phyloP scores from a whole-genome alignment of 805 yeast genomes.

The Cyberlindnera xylosilytica region DNA sequence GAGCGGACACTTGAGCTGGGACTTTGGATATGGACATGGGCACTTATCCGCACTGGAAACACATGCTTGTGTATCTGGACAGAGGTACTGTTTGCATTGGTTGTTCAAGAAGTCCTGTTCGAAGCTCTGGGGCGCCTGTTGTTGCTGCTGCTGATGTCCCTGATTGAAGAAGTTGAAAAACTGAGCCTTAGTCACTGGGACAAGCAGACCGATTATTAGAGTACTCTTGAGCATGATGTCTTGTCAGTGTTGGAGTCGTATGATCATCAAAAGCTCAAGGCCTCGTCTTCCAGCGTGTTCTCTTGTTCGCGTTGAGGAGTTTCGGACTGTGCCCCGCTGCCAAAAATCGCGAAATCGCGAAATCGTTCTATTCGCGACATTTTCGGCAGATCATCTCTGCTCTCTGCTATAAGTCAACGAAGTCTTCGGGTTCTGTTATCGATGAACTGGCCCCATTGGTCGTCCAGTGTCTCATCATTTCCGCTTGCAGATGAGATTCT shows the following conservation, averaged over 20 bases:
- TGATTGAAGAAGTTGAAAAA: slow-evolving; percentile 42
- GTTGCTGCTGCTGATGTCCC: slow-evolving; percentile 35
- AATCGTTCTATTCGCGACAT: no score
- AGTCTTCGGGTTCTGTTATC: no score
- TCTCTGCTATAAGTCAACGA: no score
- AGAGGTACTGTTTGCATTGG: slow-evolving; percentile 64
- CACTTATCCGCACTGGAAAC: slow-evolving; percentile 69
- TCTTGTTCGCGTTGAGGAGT: neutral
- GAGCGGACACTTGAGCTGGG: slow-evolving; percentile 76
- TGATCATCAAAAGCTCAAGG: no score
- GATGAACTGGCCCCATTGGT: no score
- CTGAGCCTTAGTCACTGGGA: slow-evolving; percentile 29
- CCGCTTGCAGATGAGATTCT: no score
- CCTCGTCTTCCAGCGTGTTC: neutral
- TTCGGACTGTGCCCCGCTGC: no score
- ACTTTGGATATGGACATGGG: slow-evolving; percentile 86
- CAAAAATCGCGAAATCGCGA: no score
- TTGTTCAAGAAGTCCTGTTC: slow-evolving; percentile 36
- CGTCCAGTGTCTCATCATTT: no score
- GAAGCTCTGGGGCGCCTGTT: slow-evolving; percentile 26
- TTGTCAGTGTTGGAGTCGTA: no score
- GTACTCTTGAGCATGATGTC: no score
- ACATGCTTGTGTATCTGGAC: slow-evolving; percentile 81
- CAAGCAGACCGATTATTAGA: slow-evolving; percentile 1
- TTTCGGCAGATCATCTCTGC: no score